Evolutionary conservation across 805 yeast genomes (phyloP).

Genomic region (Phaffomyces antillensis): DNA sequence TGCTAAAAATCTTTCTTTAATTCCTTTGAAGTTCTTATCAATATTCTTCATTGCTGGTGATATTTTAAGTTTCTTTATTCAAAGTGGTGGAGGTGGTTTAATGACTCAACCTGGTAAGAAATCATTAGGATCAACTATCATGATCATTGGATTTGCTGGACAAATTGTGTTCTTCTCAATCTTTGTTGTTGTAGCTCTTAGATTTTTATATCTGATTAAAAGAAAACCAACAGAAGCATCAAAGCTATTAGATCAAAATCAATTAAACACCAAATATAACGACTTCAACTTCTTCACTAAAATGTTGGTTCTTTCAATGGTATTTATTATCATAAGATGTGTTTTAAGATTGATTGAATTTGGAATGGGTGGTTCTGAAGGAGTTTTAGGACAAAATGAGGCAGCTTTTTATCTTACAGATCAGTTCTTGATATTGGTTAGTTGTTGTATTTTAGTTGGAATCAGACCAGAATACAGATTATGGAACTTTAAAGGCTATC

Average conservation of each 20-base stretch:
- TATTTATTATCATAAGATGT: constrained; percentile 1
- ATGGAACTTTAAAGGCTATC: neutral
- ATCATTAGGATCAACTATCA: neutral
- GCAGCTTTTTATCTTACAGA: constrained; percentile 1
- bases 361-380: neutral
- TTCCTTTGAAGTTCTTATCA: neutral
- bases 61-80: constrained; percentile 1
- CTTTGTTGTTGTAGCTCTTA: neutral
- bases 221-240: neutral
- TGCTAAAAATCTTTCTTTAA: neutral
- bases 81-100: neutral
- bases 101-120: neutral
- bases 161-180: constrained; percentile 1
- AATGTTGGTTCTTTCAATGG: neutral
- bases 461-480: constrained; percentile 1
- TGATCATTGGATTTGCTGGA: constrained; percentile 1
- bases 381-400: neutral
- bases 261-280: neutral
- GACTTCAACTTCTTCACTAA: neutral
- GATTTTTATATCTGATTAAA: neutral
- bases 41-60: constrained; percentile 2
- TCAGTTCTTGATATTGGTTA: neutral
- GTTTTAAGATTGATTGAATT: constrained; percentile 1
- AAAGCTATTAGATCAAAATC: neutral
- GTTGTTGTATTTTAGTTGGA: neutral